phyloP scores from a whole-genome alignment of 306 rosid species.

The Cicer cuneatum region DNA sequence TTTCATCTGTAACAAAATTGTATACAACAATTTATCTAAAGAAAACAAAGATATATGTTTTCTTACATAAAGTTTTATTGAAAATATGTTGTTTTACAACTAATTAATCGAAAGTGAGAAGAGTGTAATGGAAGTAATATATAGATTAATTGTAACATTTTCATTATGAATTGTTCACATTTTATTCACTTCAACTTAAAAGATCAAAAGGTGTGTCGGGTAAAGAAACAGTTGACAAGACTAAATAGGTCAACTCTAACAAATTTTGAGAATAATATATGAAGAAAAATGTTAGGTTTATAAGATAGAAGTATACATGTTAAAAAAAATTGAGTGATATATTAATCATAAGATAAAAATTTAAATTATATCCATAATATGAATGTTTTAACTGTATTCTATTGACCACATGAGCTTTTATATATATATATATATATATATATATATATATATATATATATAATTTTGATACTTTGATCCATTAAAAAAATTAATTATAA shows the following conservation, averaged over 20 bases:
- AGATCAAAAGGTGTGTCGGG: background rate
- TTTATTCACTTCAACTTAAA: background rate
- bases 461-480: no score
- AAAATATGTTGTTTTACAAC: background rate
- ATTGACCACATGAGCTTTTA: no score
- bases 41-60: no score
- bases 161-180: background rate
- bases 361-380: no score
- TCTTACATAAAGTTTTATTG: background rate
- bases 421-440: no score
- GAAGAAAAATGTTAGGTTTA: no score
- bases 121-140: background rate
- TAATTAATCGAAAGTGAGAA: background rate
- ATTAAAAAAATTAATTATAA: no score
- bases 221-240: background rate
- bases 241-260: conserved; percentile 23
- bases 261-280: background rate
- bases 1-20: background rate
- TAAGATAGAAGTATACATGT: no score
- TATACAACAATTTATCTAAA: background rate
- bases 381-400: no score
- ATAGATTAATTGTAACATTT: background rate
- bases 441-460: no score
- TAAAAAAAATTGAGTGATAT: no score
- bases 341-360: no score